These are phyloP conservation scores for Colletotrichum lindemuthianum DNA, from an alignment of 2,329 filamentous ascomycete species.

Conservation along the genomic window DNA sequence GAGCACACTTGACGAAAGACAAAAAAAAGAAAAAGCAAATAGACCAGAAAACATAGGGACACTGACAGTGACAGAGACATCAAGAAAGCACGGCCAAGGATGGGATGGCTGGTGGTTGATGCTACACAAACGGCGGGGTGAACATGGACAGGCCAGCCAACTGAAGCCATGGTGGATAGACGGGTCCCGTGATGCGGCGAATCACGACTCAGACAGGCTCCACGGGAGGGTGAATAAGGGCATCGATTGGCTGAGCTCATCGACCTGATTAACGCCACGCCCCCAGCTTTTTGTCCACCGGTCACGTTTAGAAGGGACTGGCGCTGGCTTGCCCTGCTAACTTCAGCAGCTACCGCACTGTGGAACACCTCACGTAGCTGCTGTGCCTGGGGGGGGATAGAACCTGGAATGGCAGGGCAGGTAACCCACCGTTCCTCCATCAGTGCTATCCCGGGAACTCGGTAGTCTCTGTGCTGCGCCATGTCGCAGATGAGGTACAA, in stretches of 20 bases:
- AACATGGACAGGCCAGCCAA: constrained; percentile 24
- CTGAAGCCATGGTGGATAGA: constrained; percentile 16
- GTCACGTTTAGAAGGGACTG: constrained; percentile 34
- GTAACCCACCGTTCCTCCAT: constrained; percentile 18
- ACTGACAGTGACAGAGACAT: constrained; percentile 2
- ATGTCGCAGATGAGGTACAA: neutral
- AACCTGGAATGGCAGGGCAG: neutral
- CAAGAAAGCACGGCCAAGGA: constrained; percentile 14
- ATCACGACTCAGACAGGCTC: constrained; percentile 22
- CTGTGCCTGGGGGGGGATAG: neutral
- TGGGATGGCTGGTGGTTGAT: constrained; percentile 20
- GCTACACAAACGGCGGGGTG: constrained; percentile 36
- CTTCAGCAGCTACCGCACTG: neutral
- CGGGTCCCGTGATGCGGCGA: constrained; percentile 8
- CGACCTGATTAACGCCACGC: constrained; percentile 25
- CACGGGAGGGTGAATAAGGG: constrained; percentile 19
- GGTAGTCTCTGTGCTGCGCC: constrained; percentile 10
- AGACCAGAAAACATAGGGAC: neutral
- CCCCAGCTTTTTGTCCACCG: constrained; percentile 20
- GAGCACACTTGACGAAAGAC: neutral
- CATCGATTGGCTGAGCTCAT: constrained; percentile 17
- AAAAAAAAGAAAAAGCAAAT: neutral
- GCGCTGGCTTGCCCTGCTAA: constrained; percentile 8
- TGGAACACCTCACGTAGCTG: neutral
- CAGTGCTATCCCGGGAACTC: constrained; percentile 17